Evolutionary conservation across 768 basidiomycete genomes (phyloP).

Genomic region (Auricularia sp.): DNA sequence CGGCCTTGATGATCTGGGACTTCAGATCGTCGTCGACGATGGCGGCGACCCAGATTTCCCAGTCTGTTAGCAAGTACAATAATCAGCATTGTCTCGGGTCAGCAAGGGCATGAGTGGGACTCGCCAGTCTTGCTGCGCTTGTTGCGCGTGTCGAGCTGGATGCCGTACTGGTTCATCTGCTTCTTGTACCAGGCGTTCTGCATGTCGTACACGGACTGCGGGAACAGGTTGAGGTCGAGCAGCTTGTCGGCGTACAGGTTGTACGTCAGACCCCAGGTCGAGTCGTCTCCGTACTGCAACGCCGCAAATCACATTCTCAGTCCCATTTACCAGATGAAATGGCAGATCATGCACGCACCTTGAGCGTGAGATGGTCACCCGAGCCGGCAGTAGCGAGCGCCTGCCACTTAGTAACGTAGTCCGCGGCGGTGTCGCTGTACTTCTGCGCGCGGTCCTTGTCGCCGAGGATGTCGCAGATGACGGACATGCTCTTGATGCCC

Average conservation of each 20-base stretch:
- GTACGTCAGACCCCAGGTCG: conserved; percentile 46
- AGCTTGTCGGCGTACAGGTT: conserved; percentile 55
- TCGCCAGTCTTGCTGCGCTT: not conserved
- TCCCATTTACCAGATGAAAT: too few relatives aligned
- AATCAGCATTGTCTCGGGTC: not conserved
- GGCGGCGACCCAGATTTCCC: conserved; percentile 49
- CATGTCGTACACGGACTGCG: conserved; percentile 34
- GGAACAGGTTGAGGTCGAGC: conserved; percentile 44
- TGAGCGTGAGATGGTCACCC: conserved; percentile 42
- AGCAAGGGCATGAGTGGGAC: not conserved
- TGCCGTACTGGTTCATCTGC: not conserved
- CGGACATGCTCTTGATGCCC: conserved; percentile 32
- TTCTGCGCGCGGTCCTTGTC: conserved; percentile 26
- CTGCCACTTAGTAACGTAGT: conserved; percentile 46
- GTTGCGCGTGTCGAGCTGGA: conserved; percentile 4
- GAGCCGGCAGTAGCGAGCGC: conserved; percentile 39
- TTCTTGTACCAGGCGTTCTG: conserved; percentile 44
- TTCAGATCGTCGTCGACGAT: conserved; percentile 35
- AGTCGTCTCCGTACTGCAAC: conserved; percentile 34
- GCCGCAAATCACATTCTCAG: not conserved
- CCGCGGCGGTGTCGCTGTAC: conserved; percentile 38
- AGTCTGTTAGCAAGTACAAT: conserved; percentile 23
- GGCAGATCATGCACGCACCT: conserved; percentile 14
- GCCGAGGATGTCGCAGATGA: conserved; percentile 32
- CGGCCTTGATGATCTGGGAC: conserved; percentile 39